Base-by-base conservation (phyloP, 192 early-diverging fungal genomes). In the Phycomyces blakesleeanus region DNA sequence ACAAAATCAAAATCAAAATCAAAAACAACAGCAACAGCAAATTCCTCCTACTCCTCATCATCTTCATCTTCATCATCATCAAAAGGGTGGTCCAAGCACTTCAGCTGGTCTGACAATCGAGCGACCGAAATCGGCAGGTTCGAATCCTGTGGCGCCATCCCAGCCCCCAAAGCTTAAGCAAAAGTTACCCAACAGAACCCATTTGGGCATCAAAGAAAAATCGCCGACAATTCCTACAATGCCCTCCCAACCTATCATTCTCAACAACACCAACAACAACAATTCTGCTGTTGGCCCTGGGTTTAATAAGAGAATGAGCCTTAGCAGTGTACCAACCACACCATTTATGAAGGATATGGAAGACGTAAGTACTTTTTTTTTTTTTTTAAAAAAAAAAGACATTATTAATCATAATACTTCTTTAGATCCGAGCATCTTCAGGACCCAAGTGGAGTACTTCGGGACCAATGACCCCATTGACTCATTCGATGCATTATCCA, bases 101-200 rank as follows among this genome's bases (percentile, higher is more conserved):
- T 34, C 29, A n/a, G n/a, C n/a, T 34, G 29, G 29, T 34, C 29
- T 34, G 3, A 34, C 29, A 34, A 34, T 34, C 29, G 29, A 34
- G 7, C 29, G 29, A 7, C 29, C 29, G 7, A 34, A 34, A 34
- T 34, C 29, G 29, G 29, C 29, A 34, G 29, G 29, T 34, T 50
- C 20, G 47, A 21, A 50, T 50, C 14, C 47, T 50, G 16, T 18
- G 47, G 20, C 14, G 20, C 51, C 51, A 24, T 26, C 39, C 15
- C 34, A 27, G 15, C 27, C 34, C 21, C 15, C 21, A 20, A 39
- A 27, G 20, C 56, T 42, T 12, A 69, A 69, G 37, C 67, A 69
- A 25, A 69, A 69, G 40, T 47, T 69, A 49, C 67, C 67, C 55
- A 69, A 57, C 38, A 69, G 55, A 57, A 49, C 67, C 12, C 67